phyloP scores from a whole-genome alignment of 2,329 filamentous ascomycete genomes.

The Keithomyces neogunnii region DNA sequence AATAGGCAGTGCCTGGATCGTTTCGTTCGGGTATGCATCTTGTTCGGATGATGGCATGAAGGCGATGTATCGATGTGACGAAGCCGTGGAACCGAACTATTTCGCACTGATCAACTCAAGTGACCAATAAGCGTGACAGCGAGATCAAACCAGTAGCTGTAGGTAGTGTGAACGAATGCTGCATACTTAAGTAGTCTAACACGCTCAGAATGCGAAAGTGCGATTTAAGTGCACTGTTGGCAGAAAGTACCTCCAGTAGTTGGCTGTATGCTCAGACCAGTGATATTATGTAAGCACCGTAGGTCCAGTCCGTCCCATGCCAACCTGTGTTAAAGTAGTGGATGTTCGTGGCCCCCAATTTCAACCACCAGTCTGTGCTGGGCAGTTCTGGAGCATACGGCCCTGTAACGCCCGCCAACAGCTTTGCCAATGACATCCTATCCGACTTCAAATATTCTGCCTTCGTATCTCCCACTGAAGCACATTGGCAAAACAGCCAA shows the following conservation, averaged over 20 bases:
- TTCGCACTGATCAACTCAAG: conserved; percentile 11
- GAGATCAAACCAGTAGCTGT: neutral
- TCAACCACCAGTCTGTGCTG: no score
- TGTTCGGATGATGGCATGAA: conserved; percentile 63
- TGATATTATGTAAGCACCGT: no score
- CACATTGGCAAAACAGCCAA: no score
- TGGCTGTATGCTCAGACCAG: no score
- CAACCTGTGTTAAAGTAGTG: no score
- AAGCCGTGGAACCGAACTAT: neutral
- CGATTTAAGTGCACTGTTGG: neutral
- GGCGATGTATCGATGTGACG: conserved; percentile 18
- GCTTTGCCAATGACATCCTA: no score
- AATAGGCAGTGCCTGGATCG: conserved; percentile 61
- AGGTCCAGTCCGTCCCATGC: no score
- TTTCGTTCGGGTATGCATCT: conserved; percentile 55
- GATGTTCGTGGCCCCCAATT: no score
- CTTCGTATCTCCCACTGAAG: no score
- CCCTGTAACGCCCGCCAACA: no score
- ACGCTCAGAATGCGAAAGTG: neutral
- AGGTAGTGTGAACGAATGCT: neutral
- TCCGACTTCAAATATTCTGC: no score
- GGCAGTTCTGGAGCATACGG: no score
- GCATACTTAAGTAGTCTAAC: neutral
- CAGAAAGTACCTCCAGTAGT: neutral
- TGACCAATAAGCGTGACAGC: neutral